Evolutionary conservation across 202 grass and related monocot genomes (phyloP).

Genomic region (Setaria italica): DNA sequence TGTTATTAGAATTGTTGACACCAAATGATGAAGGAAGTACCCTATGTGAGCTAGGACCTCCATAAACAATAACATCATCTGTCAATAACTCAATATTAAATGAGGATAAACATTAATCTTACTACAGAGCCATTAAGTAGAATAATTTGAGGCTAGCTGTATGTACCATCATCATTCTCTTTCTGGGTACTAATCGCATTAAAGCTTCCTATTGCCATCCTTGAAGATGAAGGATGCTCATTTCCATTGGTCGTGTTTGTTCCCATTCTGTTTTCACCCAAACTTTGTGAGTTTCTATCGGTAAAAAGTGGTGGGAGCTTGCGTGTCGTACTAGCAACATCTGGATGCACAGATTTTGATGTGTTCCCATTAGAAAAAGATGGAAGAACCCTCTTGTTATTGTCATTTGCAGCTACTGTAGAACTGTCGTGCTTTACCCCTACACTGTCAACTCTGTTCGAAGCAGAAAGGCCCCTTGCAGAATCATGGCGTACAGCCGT

Average conservation of each 20-base stretch:
- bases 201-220: slow-evolving; percentile 39
- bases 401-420: slow-evolving; percentile 36
- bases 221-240: slow-evolving; percentile 51
- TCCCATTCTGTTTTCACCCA: slow-evolving; percentile 42
- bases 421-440: slow-evolving; percentile 31
- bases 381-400: slow-evolving; percentile 58
- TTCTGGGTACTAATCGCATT: slow-evolving; percentile 44
- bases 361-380: slow-evolving; percentile 50
- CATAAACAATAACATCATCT: slow-evolving; percentile 75
- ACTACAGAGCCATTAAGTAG: slow-evolving; percentile 12
- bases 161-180: slow-evolving; percentile 56
- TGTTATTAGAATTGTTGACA: slow-evolving; percentile 45
- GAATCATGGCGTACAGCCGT: slow-evolving; percentile 33
- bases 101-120: slow-evolving; percentile 37
- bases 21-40: slow-evolving; percentile 68
- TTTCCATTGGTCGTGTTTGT: slow-evolving; percentile 49
- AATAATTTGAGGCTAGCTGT: slow-evolving; percentile 38
- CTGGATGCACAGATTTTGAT: slow-evolving; percentile 41
- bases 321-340: slow-evolving; percentile 41
- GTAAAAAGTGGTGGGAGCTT: slow-evolving; percentile 38
- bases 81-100: slow-evolving; percentile 13
- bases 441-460: slow-evolving; percentile 33
- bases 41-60: slow-evolving; percentile 57
- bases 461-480: slow-evolving; percentile 24
- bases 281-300: slow-evolving; percentile 37